Conservation (phyloP, 495 filamentous ascomycete genomes). For the Talaromyces trachyspermus region DNA sequence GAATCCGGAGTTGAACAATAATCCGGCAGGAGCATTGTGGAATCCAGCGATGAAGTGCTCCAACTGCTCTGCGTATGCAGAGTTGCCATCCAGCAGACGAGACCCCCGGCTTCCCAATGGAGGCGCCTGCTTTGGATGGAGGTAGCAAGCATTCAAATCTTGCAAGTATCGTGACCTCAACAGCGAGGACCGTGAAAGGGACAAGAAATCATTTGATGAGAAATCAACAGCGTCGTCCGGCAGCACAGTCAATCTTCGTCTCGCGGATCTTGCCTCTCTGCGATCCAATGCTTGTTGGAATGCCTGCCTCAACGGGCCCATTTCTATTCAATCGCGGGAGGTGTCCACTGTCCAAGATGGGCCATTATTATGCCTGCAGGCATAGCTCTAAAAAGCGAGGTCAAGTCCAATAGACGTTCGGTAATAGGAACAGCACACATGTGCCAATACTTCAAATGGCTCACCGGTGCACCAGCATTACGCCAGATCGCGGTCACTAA, state of each 20-base stretch:
- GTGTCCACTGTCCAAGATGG: too few species aligned
- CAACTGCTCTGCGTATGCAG: conserved; percentile 51
- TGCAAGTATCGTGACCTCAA: conserved; percentile 24
- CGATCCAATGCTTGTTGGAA: conserved; percentile 30
- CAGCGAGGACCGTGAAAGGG: conserved; percentile 28
- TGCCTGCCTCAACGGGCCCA: conserved; percentile 24
- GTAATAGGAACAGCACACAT: too few species aligned
- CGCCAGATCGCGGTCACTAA: too few species aligned
- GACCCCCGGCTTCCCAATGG: conserved; percentile 21
- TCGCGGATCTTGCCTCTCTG: conserved; percentile 37
- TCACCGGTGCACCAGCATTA: too few species aligned
- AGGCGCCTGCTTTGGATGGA: not conserved
- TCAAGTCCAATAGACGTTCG: too few species aligned
- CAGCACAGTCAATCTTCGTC: conserved; percentile 35
- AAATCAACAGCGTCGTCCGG: conserved; percentile 32
- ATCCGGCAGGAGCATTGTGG: conserved; percentile 52
- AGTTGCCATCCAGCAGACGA: conserved; percentile 57
- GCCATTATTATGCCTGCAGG: too few species aligned
- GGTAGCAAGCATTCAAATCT: conserved; percentile 18
- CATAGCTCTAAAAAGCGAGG: too few species aligned
- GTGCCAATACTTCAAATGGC: too few species aligned
- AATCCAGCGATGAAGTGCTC: conserved; percentile 59
- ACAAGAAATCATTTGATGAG: conserved; percentile 43
- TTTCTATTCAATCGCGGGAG: too few species aligned
- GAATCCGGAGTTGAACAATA: conserved; percentile 74